Base-by-base conservation (phyloP, 768 basidiomycete species). In the Mycena haematopus region DNA sequence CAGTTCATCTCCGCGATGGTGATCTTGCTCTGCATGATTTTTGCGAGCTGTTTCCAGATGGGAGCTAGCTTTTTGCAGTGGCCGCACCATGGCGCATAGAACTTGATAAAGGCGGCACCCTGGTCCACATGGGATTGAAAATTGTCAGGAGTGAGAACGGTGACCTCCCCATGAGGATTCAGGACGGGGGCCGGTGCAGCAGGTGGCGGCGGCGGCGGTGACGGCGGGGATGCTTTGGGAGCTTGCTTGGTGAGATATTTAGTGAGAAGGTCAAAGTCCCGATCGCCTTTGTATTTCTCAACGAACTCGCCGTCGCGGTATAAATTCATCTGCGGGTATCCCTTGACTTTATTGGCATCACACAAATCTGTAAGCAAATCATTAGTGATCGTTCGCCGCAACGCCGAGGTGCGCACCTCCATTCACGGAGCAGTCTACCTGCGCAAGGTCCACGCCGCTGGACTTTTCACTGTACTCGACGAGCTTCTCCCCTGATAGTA, bases 21-120 rank as follows among this genome's bases (percentile, higher is more conserved):
- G 27, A 95, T 78, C 50, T 86, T 87, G 62, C 81, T 78, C 67
- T 89, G 83, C 82, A 95, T 86, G 19, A 77, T 76, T 50, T 76
- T 74, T 0, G 92, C 96, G 4, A 99, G 83, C 52, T 90, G 80
- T 1, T 76, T 77, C 93, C 95, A 98, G 0, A 79, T 82, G 54
- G 88, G 93, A 38, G 17, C 14, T 7, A 0, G 93, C 92, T 2
- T 97, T 82, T 71, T 92, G 29, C 29, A 31, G 6, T 31, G 29
- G 29, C 92, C 79, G 96, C 95, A 98, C 91, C 95, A 97, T 0
- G 95, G 95, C 0, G 95, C 95, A 73, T 84, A 99, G 80, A 92
- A 98, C 66, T 80, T 77, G 72, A 80, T 77, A 77, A 91, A 78
- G 46, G 82, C 73, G 57, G 84, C 75, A 53, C 81, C 79, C 58